Base-by-base conservation (phyloP, 805 yeast species). In the Metschnikowia hibisci region DNA sequence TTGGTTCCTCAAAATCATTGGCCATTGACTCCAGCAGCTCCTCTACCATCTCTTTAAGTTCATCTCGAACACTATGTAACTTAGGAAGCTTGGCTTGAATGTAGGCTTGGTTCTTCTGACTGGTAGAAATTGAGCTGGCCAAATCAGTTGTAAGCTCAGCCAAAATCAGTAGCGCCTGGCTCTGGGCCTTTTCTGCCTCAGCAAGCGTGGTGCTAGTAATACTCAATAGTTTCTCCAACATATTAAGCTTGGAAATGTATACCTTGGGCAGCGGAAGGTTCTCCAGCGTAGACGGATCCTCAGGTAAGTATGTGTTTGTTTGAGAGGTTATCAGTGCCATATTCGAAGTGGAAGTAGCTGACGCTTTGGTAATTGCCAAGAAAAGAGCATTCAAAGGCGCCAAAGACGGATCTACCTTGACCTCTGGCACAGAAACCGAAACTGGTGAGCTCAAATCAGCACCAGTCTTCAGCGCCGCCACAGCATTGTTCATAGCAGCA, bases 321-420 rank as follows among this genome's bases (percentile, higher is more conserved):
- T 68, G 73, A 23, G 60, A 54, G 4, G 67, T 66, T 34, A 68
- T 64, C 51, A 66, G 70, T 20, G 68, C 61, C 45, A 69, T 54
- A 48, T 67, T 67, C n/a, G 65, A 40, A 39, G 42, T 43, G 18
- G 46, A 34, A 7, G 47, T 34, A 3, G 43, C 47, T 31, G 40
- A 39, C 7, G 66, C 50, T 32, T 55, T 54, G 39, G 57, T 59
- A 51, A 68, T 48, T 37, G 61, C 61, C 6, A 44, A 40, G 41
- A 57, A 65, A 15, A 62, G 50, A 15, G 57, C 60, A 48, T 69
- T 70, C 25, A 69, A 48, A 22, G 56, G 58, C 33, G 47, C 58
- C 39, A 69, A 54, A 14, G 69, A 71, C 5, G 71, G 53, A 4
- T 61, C 61, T 14, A 66, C 45, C 9, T 6, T 9, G 31, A n/a